Conservation (phyloP, 1,284 basidiomycete species). For the Naganishia liquefaciens region DNA sequence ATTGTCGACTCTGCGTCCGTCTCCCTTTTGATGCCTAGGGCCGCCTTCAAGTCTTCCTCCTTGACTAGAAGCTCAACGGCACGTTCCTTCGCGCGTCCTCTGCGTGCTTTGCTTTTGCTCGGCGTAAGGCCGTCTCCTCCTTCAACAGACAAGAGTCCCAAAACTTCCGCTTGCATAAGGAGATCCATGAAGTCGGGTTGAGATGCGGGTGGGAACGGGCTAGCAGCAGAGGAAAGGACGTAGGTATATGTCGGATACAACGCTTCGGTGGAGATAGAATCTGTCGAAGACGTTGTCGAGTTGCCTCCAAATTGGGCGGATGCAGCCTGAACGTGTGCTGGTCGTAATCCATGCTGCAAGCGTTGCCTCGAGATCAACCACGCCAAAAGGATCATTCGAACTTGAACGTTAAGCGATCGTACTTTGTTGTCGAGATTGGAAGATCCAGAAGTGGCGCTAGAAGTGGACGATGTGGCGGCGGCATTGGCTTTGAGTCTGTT, state of each 20-base stretch:
- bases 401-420: slow-evolving; percentile 50
- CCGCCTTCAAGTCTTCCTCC: slow-evolving; percentile 28
- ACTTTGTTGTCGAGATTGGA: slow-evolving; percentile 46
- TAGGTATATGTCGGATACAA: slow-evolving; percentile 51
- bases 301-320: slow-evolving; percentile 32
- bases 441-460: slow-evolving; percentile 17
- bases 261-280: slow-evolving; percentile 37
- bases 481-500: slow-evolving; percentile 50
- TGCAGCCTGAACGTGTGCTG: slow-evolving; percentile 36
- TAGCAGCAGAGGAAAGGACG: slow-evolving; percentile 43
- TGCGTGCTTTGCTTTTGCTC: slow-evolving; percentile 27
- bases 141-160: slow-evolving; percentile 46
- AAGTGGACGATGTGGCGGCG: slow-evolving; percentile 33
- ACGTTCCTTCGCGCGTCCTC: slow-evolving; percentile 22
- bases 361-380: slow-evolving; percentile 41
- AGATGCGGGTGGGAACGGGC: slow-evolving; percentile 49
- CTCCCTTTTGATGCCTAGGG: slow-evolving; percentile 27
- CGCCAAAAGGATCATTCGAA: slow-evolving; percentile 51
- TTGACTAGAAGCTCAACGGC: slow-evolving; percentile 31
- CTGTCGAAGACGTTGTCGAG: slow-evolving; percentile 21
- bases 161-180: slow-evolving; percentile 50
- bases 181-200: slow-evolving; percentile 53
- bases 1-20: slow-evolving; percentile 12
- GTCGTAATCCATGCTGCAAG: slow-evolving; percentile 30
- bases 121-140: slow-evolving; percentile 26